A percentile compares a stretch with the other conserved stretches of the same genome.
Evolutionary conservation across 768 basidiomycete species (phyloP).

Genomic region (Psilocybe cyanescens): DNA sequence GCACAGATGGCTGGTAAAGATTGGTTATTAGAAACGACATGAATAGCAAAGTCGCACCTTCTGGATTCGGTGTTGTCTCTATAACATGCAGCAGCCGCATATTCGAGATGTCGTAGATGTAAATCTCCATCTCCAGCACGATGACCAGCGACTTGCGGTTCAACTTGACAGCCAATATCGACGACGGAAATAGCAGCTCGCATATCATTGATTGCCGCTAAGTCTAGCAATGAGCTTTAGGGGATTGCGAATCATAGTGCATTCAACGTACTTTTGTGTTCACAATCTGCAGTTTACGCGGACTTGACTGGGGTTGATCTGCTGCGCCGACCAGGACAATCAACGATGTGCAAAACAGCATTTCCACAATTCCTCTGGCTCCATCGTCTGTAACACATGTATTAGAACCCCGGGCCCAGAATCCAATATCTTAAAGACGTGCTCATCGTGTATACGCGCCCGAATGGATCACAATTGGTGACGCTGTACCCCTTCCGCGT

Average conservation of each 20-base stretch:
- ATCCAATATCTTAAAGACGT: constrained; percentile 30
- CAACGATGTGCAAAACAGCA: constrained; percentile 98
- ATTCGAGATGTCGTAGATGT: constrained; percentile 98
- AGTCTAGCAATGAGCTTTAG: constrained; percentile 11
- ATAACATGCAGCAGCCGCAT: constrained; percentile 98
- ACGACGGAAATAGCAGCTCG: constrained; percentile 96
- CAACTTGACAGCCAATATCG: constrained; percentile 96
- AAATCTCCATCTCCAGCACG: constrained; percentile 96
- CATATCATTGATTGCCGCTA: constrained; percentile 98
- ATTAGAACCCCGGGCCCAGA: constrained; percentile 3
- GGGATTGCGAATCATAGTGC: not conserved
- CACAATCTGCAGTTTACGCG: constrained; percentile 94
- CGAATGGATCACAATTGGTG: constrained; percentile 98
- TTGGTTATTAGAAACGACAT: not conserved
- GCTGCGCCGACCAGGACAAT: constrained; percentile 97
- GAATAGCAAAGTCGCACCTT: constrained; percentile 58
- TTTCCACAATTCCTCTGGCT: constrained; percentile 95
- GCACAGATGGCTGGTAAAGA: constrained; percentile 85
- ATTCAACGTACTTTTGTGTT: constrained; percentile 84
- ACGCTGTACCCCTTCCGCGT: constrained; percentile 96
- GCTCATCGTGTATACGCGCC: constrained; percentile 95
- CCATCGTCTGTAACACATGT: constrained; percentile 70
- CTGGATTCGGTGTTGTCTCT: constrained; percentile 94
- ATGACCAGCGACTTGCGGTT: constrained; percentile 97
- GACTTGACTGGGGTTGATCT: constrained; percentile 88